A percentile compares a stretch with the other conserved stretches of the same genome.
These are phyloP conservation scores for Apiospora hydei DNA, from an alignment of 2,329 filamentous ascomycete species.

Conservation along the genomic window DNA sequence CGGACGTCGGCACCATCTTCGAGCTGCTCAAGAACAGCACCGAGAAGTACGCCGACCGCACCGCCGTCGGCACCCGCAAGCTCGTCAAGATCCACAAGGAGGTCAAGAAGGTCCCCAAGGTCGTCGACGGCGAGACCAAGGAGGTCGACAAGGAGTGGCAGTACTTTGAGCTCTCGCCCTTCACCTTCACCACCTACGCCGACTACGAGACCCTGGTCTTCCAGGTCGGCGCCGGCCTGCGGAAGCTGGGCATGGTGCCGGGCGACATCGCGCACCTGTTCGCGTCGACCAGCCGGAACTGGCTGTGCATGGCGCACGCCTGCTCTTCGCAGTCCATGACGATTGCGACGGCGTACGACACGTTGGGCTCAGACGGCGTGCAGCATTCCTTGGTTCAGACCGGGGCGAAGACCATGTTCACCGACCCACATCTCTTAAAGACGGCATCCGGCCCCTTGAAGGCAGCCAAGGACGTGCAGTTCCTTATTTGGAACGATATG, in stretches of 20 bases:
- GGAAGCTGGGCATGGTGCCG: slow-evolving; percentile 73
- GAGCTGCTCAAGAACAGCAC: slow-evolving; percentile 78
- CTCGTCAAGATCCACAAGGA: slow-evolving; percentile 82
- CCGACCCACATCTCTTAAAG: slow-evolving; percentile 79
- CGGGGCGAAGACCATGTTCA: slow-evolving; percentile 81
- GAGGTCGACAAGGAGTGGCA: slow-evolving; percentile 92
- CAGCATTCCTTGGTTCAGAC: slow-evolving; percentile 88
- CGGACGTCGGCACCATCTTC: slow-evolving; percentile 78
- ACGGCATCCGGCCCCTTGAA: slow-evolving; percentile 64
- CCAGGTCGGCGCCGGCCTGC: slow-evolving; percentile 75
- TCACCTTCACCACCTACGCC: slow-evolving; percentile 78
- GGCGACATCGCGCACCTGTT: slow-evolving; percentile 80
- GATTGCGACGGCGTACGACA: slow-evolving; percentile 95
- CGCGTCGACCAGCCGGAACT: slow-evolving; percentile 83
- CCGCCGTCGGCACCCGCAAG: slow-evolving; percentile 74
- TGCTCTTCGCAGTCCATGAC: slow-evolving; percentile 85
- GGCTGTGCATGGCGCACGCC: slow-evolving; percentile 82
- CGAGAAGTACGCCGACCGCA: slow-evolving; percentile 65
- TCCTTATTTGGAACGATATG: slow-evolving; percentile 68
- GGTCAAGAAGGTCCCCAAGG: slow-evolving; percentile 89
- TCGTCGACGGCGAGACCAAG: slow-evolving; percentile 79
- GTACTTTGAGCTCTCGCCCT: slow-evolving; percentile 83
- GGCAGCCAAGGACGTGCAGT: slow-evolving; percentile 62
- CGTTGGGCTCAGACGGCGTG: slow-evolving; percentile 83
- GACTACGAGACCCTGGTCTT: slow-evolving; percentile 78